Evolutionary conservation across 179 eudicot genomes (phyloP).

Genomic region (Silene vulgaris): DNA sequence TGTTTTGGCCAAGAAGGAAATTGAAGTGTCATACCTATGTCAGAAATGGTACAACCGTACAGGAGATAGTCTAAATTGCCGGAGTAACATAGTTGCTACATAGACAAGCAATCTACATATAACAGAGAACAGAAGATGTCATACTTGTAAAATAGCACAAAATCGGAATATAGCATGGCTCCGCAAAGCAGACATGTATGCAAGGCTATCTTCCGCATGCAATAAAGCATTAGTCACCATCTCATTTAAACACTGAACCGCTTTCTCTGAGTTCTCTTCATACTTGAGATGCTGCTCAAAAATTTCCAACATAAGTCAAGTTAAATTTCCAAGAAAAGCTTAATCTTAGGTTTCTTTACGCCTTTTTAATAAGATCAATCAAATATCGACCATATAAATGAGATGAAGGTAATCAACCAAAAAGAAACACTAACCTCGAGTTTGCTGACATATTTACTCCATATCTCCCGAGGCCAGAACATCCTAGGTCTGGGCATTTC

Average conservation of each 20-base stretch:
- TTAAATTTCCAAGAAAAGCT: neutral
- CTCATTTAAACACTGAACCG: slow-evolving; percentile 87
- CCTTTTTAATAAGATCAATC: no score
- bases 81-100: neutral
- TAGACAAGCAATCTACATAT: neutral
- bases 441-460: no score
- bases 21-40: no score
- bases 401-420: neutral
- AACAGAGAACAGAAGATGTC: slow-evolving; percentile 14
- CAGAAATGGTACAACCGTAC: no score
- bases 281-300: slow-evolving; percentile 67
- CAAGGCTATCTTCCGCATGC: slow-evolving; percentile 78
- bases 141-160: slow-evolving; percentile 96
- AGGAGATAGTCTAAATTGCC: neutral
- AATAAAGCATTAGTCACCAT: slow-evolving; percentile 89
- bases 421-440: slow-evolving; percentile 48
- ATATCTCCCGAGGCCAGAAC: no score
- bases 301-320: slow-evolving; percentile 1
- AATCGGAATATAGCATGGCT: slow-evolving; percentile 67
- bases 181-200: slow-evolving; percentile 63
- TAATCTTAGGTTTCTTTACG: neutral
- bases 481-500: no score
- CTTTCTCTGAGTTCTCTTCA: slow-evolving; percentile 76
- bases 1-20: neutral
- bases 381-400: no score